Evolutionary conservation across 1,284 basidiomycete genomes (phyloP).

Genomic region (Pascua sp.): DNA sequence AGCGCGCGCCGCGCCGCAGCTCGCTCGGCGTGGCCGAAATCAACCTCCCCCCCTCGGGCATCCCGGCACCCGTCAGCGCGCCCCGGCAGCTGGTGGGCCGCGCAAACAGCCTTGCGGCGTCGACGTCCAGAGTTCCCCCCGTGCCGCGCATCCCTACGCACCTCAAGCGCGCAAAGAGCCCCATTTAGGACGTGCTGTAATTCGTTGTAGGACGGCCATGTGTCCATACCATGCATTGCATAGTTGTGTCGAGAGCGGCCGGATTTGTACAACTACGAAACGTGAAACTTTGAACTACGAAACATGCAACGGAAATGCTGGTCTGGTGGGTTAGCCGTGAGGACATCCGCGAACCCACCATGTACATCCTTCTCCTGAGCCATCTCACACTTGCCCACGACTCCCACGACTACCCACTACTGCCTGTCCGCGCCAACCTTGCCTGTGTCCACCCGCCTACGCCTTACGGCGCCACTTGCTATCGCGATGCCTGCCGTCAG

Average conservation of each 20-base stretch:
- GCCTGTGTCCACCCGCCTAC: not conserved
- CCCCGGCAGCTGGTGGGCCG: not conserved
- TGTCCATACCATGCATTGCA: not conserved
- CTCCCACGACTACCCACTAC: no score
- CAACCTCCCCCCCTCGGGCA: conserved; percentile 24
- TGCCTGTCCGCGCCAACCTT: no score
- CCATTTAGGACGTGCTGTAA: not conserved
- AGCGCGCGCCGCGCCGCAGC: conserved; percentile 7
- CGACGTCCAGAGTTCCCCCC: conserved; percentile 19
- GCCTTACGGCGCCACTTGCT: conserved; percentile 41
- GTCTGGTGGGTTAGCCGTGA: no score
- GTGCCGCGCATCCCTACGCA: conserved; percentile 38
- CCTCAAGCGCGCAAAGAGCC: conserved; percentile 3
- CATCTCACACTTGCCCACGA: no score
- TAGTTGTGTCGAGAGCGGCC: not conserved
- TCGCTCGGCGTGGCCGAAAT: conserved; percentile 14
- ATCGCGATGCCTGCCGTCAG: conserved; percentile 30
- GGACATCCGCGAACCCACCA: no score
- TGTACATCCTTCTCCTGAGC: no score
- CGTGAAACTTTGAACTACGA: no score
- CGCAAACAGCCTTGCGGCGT: not conserved
- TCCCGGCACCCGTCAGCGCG: conserved; percentile 24
- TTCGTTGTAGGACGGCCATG: not conserved
- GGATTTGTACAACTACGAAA: conserved; percentile 1
- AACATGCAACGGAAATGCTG: no score